Evolutionary conservation across 179 eudicot species (phyloP), one percentile per base, ranked within the genome.

Genomic region (Heliamphora pulchella): DNA sequence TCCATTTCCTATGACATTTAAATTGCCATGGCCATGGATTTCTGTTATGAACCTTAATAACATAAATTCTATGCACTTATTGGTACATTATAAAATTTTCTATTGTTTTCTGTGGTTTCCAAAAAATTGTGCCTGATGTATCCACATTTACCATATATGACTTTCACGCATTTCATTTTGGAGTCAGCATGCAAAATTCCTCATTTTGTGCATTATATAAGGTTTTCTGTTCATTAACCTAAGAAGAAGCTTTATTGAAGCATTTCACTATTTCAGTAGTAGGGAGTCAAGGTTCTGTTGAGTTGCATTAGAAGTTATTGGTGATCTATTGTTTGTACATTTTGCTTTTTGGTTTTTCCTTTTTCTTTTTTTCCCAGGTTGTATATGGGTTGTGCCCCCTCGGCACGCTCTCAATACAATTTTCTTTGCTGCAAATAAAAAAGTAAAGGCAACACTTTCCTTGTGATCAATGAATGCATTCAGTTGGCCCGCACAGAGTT

Each of bases 1-100:
- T 41, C 54, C 41, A 31, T 75, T 58, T 58, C 63, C 64, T 74
- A 43, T 54, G 41, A 41, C 18, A 72, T 74, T 55, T 74, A 39
- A 31, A 72, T 74, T 74, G 53, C 20, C 18, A 53, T n/a, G 47
- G 59, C 5, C 74, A 8, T 71, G 54, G 55, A 70, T 46, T 70
- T 70, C 55, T 70, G 55, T 70, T 68, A 11, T 14, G 31, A 17
- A 17, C 8, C 58, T 8, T 54, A 10, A 54, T 54, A 7, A n/a
- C 64, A 59, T 59, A 59, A 17, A 59, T 59, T 17, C 17, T 15
- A 20, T 15, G 15, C 17, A 4, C 20, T 3, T 59, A 59, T 59
- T 59, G 64, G 20, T 59, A 59, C 64, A 15, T 59, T n/a, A 59
- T 15, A 3, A 0, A 59, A 59, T 59, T 54, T 54, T 13, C 13